Evolutionary conservation across 2,329 filamentous ascomycete genomes (phyloP).

Genomic region (Epichloe gansuensis): DNA sequence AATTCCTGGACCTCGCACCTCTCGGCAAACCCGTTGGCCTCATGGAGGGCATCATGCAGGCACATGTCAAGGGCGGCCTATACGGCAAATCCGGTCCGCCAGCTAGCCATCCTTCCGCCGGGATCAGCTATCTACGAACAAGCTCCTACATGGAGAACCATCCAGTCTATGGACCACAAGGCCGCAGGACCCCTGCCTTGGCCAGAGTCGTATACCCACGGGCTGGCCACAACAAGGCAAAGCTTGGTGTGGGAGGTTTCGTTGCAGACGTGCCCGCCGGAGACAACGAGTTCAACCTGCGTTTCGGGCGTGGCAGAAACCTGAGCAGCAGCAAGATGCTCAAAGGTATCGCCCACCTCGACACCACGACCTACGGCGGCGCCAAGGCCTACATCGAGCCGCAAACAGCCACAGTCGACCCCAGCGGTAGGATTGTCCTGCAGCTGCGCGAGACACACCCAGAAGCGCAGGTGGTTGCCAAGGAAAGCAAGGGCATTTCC

Average conservation of each 20-base stretch:
- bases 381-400: constrained; percentile 40
- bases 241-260: constrained; percentile 43
- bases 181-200: constrained; percentile 32
- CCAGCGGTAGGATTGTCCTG: constrained; percentile 36
- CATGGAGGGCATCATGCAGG: constrained; percentile 13
- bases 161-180: constrained; percentile 47
- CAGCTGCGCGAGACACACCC: constrained; percentile 25
- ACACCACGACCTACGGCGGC: constrained; percentile 37
- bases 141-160: constrained; percentile 44
- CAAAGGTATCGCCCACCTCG: constrained; percentile 27
- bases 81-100: constrained; percentile 45
- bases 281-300: constrained; percentile 29
- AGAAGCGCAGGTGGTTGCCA: constrained; percentile 30
- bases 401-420: constrained; percentile 30
- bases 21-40: constrained; percentile 24
- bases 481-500: constrained; percentile 29
- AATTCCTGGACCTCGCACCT: constrained; percentile 50
- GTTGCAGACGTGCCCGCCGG: constrained; percentile 29
- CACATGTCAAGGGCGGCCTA: constrained; percentile 21
- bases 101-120: constrained; percentile 47
- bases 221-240: constrained; percentile 20
- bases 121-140: constrained; percentile 48
- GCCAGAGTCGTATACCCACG: constrained; percentile 38
- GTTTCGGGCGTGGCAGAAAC: constrained; percentile 9
- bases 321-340: constrained; percentile 16